Evolutionary conservation across 2,329 filamentous ascomycete species (phyloP).

Genomic region (Lachnellula suecica): DNA sequence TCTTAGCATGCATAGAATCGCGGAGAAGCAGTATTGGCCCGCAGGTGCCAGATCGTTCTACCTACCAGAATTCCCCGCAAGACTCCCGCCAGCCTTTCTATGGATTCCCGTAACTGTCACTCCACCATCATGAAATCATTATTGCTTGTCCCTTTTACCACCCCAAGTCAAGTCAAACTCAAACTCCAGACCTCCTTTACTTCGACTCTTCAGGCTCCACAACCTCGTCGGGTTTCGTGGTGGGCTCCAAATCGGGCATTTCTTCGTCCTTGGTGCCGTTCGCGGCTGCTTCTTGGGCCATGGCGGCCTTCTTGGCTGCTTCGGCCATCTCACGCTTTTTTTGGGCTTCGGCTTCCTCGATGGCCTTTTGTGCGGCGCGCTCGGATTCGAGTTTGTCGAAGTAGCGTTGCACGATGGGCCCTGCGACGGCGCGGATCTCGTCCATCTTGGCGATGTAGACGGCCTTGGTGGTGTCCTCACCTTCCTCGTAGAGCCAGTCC

Average conservation of each 20-base stretch:
- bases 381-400: constrained; percentile 92
- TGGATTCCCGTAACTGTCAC: background rate
- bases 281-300: constrained; percentile 36
- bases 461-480: constrained; percentile 90
- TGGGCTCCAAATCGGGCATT: constrained; percentile 60
- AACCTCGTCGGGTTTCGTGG: constrained; percentile 46
- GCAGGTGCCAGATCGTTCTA: background rate
- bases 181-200: constrained; percentile 4
- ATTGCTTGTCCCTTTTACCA: constrained; percentile 7
- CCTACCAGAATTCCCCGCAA: background rate
- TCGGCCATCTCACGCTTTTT: constrained; percentile 52
- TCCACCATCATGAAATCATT: constrained; percentile 23
- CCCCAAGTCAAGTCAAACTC: background rate
- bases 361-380: constrained; percentile 74
- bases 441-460: constrained; percentile 94
- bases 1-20: constrained; percentile 3
- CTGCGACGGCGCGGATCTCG: constrained; percentile 86
- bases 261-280: constrained; percentile 51
- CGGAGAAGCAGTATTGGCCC: background rate
- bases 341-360: constrained; percentile 44
- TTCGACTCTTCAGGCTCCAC: constrained; percentile 30
- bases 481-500: constrained; percentile 99
- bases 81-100: background rate
- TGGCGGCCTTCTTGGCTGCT: constrained; percentile 44
- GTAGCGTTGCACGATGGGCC: constrained; percentile 90